phyloP scores from a whole-genome alignment of 345 rosid genomes.

The Limnanthes douglasii region DNA sequence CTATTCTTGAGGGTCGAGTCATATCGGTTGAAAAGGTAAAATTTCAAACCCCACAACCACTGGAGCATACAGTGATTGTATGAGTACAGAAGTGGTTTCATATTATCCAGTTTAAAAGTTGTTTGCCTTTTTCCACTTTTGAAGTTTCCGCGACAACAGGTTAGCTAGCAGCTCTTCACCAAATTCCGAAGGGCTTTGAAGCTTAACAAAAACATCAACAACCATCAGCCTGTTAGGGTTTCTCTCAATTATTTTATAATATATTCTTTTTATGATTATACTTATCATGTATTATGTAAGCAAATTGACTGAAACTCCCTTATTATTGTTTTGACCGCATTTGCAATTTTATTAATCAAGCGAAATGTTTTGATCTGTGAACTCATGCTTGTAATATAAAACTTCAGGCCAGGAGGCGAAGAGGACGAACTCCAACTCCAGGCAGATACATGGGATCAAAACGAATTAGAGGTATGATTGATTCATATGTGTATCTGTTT shows the following conservation, averaged over 20 bases:
- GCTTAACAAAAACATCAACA: constrained; percentile 59
- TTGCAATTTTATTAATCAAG: not conserved
- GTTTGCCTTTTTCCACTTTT: constrained; percentile 63
- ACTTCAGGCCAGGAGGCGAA: constrained; percentile 63
- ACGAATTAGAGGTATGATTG: constrained; percentile 35
- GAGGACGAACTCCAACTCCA: constrained; percentile 92
- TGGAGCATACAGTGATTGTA: too few relatives aligned
- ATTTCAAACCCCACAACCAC: too few relatives aligned
- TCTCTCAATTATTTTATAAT: constrained; percentile 22
- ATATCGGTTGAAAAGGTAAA: constrained; percentile 90
- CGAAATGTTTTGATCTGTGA: not conserved
- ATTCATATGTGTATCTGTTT: too few relatives aligned
- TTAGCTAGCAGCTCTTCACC: constrained; percentile 92
- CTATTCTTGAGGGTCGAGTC: constrained; percentile 70
- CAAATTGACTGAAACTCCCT: constrained; percentile 1
- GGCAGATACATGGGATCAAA: constrained; percentile 83
- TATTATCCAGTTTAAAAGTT: constrained; percentile 33
- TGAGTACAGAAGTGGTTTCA: too few relatives aligned
- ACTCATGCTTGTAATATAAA: constrained; percentile 4
- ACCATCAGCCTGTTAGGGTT: constrained; percentile 67
- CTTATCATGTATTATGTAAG: not conserved
- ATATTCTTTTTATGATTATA: not conserved
- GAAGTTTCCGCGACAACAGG: constrained; percentile 89
- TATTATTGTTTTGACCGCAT: constrained; percentile 1
- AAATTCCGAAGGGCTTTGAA: constrained; percentile 41